phyloP scores from a whole-genome alignment of 768 basidiomycete species.

The Leccinum subgranulosum region DNA sequence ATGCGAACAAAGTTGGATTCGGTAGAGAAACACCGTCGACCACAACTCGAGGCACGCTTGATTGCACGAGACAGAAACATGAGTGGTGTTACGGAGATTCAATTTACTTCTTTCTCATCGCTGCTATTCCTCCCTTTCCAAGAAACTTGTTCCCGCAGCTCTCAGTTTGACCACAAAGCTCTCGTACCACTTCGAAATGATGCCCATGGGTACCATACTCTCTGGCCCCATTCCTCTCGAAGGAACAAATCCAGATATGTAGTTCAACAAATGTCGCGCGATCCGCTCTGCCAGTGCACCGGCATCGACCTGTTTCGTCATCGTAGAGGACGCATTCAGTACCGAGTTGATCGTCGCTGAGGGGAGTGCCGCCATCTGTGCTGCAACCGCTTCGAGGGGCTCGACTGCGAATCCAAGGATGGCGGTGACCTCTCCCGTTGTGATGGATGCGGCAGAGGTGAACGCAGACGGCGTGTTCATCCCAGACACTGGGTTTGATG shows the following conservation, averaged over 20 bases:
- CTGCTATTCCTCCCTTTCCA: slow-evolving; percentile 40
- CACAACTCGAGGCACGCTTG: neutral
- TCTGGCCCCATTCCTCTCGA: slow-evolving; percentile 47
- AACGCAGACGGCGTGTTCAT: slow-evolving; percentile 33
- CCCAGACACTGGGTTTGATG: slow-evolving; percentile 31
- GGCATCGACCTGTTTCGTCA: slow-evolving; percentile 10
- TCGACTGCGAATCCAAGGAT: slow-evolving; percentile 81
- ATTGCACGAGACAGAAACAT: slow-evolving; percentile 13
- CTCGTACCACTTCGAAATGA: slow-evolving; percentile 73
- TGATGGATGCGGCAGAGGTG: slow-evolving; percentile 25
- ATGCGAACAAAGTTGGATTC: slow-evolving; percentile 40
- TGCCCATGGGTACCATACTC: slow-evolving; percentile 55
- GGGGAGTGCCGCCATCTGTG: slow-evolving; percentile 52
- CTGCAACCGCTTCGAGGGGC: slow-evolving; percentile 58
- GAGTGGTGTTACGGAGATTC: neutral
- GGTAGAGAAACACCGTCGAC: slow-evolving; percentile 2
- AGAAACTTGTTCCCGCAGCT: slow-evolving; percentile 57
- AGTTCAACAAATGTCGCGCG: slow-evolving; percentile 74
- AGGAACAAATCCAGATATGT: slow-evolving; percentile 60
- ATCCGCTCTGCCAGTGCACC: slow-evolving; percentile 23
- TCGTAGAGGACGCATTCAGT: slow-evolving; percentile 14
- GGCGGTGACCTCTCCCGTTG: slow-evolving; percentile 55
- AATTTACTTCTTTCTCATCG: neutral
- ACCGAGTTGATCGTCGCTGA: slow-evolving; percentile 23
- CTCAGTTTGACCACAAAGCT: slow-evolving; percentile 56